Percentiles rank a stretch among this genome's conserved stretches.
Conservation (phyloP, 2,329 filamentous ascomycete species). For the Colletotrichum tamarilloi region DNA sequence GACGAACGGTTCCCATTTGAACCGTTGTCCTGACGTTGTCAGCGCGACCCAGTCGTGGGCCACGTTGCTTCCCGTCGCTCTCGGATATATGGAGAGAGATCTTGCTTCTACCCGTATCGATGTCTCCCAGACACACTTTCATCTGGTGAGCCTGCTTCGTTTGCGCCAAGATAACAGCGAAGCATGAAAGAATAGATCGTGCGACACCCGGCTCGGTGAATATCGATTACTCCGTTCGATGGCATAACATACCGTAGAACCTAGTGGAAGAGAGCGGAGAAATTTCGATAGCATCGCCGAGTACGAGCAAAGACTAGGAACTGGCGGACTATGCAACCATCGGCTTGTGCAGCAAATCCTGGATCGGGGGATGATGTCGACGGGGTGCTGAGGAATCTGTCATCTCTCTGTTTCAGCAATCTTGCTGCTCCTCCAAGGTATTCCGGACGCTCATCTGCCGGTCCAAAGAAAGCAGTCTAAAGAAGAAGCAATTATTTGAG, state of each 20-base stretch:
- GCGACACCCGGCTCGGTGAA: not conserved
- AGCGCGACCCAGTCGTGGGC: not conserved
- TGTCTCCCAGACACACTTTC: not conserved
- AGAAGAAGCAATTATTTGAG: not conserved
- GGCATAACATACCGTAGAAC: too few species aligned
- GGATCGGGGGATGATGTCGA: not conserved
- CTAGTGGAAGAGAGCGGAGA: not conserved
- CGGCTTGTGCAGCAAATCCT: not conserved
- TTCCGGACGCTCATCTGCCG: not conserved
- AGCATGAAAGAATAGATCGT: not conserved
- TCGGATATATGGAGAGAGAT: not conserved
- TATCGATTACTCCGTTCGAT: not conserved
- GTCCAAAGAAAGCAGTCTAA: not conserved
- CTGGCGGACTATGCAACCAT: not conserved
- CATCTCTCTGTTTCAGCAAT: slow-evolving; percentile 14
- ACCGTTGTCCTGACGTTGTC: slow-evolving; percentile 14
- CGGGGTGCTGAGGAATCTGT: not conserved
- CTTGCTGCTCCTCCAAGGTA: not conserved
- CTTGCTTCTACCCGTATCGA: not conserved
- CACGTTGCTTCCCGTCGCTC: slow-evolving; percentile 20
- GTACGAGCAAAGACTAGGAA: not conserved
- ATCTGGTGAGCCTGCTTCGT: not conserved
- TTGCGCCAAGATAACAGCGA: not conserved
- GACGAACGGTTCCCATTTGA: not conserved
- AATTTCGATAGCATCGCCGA: not conserved